Evolutionary conservation across 2,329 filamentous ascomycete species (phyloP), one percentile per base, ranked within the genome.

Genomic region (Lachnellula willkommii): DNA sequence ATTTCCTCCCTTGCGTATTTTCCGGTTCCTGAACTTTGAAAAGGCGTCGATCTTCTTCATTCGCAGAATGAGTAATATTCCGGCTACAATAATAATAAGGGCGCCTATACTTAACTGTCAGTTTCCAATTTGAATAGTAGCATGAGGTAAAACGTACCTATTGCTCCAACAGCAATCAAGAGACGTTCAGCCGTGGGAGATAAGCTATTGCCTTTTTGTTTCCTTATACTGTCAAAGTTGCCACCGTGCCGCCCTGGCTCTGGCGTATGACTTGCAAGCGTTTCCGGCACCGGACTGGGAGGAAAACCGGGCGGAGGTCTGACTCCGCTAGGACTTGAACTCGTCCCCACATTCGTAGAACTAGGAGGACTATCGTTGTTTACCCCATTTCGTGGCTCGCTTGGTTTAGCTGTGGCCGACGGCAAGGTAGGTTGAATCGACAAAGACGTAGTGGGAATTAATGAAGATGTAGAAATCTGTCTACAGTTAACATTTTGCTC

Each of bases 121-220:
- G 54, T 43, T 24, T 24, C 15, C 8, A 15, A 14, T n/a, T 2
- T 32, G 15, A 26, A 43, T 43, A 35, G 32, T 15, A 11, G 26
- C 8, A 35, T 26, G 7, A 26, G 5, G 14, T 9, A 53, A 9
- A 20, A 61, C 52, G 14, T 63, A 69, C 67, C 66, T 45, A 69
- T 66, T 39, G 64, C 56, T 47, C 64, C 68, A 37, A 54, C 54
- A 37, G 63, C 63, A 52, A 70, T 65, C 36, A 69, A 45, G 32
- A 67, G 52, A 35, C 65, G 60, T 54, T 69, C 60, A 4, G 63
- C 60, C 35, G 56, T 48, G 7, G 63, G 61, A 35, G 62, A 63
- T 14, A 70, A 20, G 22, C 50, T 50, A 32, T 43, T 39, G 36
- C 61, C 39, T 6, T 39, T n/a, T 5, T 46, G 17, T n/a, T 59